Base-by-base conservation (phyloP, 176 grass and related monocot species). In the Phoenix dactylifera region DNA sequence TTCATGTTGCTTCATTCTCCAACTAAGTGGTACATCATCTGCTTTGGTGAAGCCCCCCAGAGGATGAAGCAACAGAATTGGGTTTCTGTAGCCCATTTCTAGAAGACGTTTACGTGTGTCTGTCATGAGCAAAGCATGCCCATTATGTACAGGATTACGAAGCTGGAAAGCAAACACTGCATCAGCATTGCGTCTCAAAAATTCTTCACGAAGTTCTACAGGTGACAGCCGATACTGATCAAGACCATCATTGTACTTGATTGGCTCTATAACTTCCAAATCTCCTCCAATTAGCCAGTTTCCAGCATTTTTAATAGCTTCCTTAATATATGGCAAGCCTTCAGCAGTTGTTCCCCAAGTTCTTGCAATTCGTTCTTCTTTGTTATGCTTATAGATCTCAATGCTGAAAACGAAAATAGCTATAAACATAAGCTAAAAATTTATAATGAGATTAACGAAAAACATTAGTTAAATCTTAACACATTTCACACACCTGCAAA, bases 81-180 rank as follows among this genome's bases (percentile, higher is more conserved):
- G 93, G 50, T 98, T 98, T 73, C 80, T 81, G 23, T 89, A 98
- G 24, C 93, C 93, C 93, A 92, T 98, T 16, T 98, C 81, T 6
- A 98, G 81, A 68, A 98, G 87, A 18, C 84, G 76, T 54, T 20
- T 80, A 14, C 87, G 78, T 19, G 93, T 98, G 51, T 98, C 93
- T 1, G 93, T 98, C 93, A 98, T 98, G 54, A 98, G 84, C 70
- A 98, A 60, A 51, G 93, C 93, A 67, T 98, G 93, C 10, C 93
- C 93, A 53, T 98, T 98, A 67, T 98, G 93, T 57, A 98, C 87
- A 24, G 93, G 93, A 59, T 98, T 98, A 26, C 93, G 93, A 26
- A 98, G 93, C 72, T 98, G 93, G 67, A 98, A 98, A 16, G 93
- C 93, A 74, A 98, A 98, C 72, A 98, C 84, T 4, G 93, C 93